These are phyloP conservation scores for Leccinum longicurvipes DNA, from an alignment of 768 basidiomycete genomes.

Conservation along the genomic window DNA sequence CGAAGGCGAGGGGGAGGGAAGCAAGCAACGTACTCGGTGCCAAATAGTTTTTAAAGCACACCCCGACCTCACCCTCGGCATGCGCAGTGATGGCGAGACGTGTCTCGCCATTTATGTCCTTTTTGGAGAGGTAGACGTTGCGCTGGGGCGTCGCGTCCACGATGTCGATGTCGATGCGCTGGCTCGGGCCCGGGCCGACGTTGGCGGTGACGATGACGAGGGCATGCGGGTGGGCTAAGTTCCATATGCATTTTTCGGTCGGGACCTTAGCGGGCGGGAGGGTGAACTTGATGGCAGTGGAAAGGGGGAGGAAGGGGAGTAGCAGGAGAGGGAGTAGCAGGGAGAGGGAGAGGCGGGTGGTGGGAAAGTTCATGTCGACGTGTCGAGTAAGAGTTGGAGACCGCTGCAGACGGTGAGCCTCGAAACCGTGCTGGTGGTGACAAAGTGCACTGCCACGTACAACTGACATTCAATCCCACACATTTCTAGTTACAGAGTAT, in stretches of 20 bases:
- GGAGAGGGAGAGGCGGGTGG: not conserved
- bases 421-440: not conserved
- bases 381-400: not conserved
- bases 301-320: conserved; percentile 28
- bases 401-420: no score
- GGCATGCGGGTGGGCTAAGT: conserved; percentile 78
- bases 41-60: conserved; percentile 86
- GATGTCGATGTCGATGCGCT: conserved; percentile 92
- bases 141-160: conserved; percentile 80
- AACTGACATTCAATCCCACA: no score
- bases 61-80: conserved; percentile 90
- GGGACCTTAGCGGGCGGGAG: conserved; percentile 73
- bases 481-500: no score
- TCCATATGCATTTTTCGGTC: conserved; percentile 89
- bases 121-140: conserved; percentile 91
- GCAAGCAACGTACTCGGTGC: conserved; percentile 63
- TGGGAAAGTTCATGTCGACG: conserved; percentile 4
- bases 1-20: no score
- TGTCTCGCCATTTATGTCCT: conserved; percentile 84
- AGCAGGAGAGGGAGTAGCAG: not conserved
- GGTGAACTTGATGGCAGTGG: conserved; percentile 79
- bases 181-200: conserved; percentile 68
- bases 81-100: conserved; percentile 93
- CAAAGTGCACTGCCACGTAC: not conserved
- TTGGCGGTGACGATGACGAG: conserved; percentile 97